phyloP scores from a whole-genome alignment of 2,329 filamentous ascomycete genomes.

The Colletotrichum falcatum region DNA sequence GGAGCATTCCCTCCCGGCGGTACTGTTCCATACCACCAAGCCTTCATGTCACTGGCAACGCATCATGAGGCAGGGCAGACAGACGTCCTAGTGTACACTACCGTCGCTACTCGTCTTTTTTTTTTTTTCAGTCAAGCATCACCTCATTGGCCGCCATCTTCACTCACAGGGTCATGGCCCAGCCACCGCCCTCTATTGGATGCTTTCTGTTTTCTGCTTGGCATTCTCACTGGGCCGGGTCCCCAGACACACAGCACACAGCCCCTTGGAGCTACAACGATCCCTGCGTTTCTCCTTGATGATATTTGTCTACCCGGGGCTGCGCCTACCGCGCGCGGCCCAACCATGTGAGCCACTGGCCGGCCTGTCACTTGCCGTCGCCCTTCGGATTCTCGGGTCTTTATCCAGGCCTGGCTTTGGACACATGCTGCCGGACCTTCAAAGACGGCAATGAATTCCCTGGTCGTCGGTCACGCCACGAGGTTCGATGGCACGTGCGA shows the following conservation, averaged over 20 bases:
- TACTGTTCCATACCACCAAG: neutral
- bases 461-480: neutral
- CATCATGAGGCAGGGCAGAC: neutral
- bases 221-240: conserved; percentile 1
- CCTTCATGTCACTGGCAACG: neutral
- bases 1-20: neutral
- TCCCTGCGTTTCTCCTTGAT: conserved; percentile 14
- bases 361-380: conserved; percentile 15
- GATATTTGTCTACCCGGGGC: neutral
- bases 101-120: conserved; percentile 4
- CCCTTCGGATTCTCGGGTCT: neutral
- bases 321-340: neutral
- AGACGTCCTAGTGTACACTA: neutral
- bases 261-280: neutral
- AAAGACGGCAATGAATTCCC: neutral
- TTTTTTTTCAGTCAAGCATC: conserved; percentile 15
- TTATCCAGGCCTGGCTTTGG: neutral
- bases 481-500: neutral
- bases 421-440: neutral
- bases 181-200: conserved; percentile 30
- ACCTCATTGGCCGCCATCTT: conserved; percentile 11
- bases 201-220: conserved; percentile 3
- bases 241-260: conserved; percentile 7
- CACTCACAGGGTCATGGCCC: conserved; percentile 22
- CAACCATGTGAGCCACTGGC: conserved; percentile 24